These are phyloP conservation scores for Suhomyces coccinellae DNA, from an alignment of 1,139 yeast species.

Conservation along the genomic window DNA sequence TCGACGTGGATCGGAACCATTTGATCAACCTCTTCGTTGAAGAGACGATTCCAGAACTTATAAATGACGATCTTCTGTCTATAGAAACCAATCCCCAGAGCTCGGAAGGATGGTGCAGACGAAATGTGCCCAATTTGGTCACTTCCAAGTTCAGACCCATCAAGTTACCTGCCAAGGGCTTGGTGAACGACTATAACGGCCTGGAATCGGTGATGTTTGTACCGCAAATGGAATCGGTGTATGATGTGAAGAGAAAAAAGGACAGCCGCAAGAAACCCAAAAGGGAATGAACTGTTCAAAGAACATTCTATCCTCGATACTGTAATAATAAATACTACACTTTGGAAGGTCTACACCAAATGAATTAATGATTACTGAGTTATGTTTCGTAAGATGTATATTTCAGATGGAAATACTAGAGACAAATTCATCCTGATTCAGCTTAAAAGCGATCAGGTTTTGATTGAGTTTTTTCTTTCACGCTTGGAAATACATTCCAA, in stretches of 20 bases:
- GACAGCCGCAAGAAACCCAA: constrained; percentile 3
- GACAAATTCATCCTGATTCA: neutral
- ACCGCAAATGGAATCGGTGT: constrained; percentile 5
- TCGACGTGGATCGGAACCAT: constrained; percentile 13
- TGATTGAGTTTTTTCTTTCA: constrained; percentile 31
- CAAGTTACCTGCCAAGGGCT: constrained; percentile 19
- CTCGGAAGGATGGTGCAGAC: constrained; percentile 40
- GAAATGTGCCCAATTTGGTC: constrained; percentile 39
- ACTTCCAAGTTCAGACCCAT: constrained; percentile 38
- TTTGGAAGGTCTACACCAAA: neutral
- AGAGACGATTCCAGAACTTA: constrained; percentile 40
- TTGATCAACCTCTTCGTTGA: constrained; percentile 20
- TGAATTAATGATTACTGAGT: neutral
- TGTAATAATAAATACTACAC: neutral
- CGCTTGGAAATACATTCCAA: constrained; percentile 54
- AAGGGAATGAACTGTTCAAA: neutral
- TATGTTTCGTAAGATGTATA: too few relatives aligned
- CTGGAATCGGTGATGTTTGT: constrained; percentile 13
- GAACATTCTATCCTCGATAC: too few relatives aligned
- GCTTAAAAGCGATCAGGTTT: neutral
- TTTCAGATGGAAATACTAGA: too few relatives aligned
- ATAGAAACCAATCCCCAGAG: constrained; percentile 44
- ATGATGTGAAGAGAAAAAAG: neutral
- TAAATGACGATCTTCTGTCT: constrained; percentile 38
- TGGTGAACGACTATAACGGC: constrained; percentile 13